phyloP scores from a whole-genome alignment of 257 asterid species.

The Eustoma russellianum region DNA sequence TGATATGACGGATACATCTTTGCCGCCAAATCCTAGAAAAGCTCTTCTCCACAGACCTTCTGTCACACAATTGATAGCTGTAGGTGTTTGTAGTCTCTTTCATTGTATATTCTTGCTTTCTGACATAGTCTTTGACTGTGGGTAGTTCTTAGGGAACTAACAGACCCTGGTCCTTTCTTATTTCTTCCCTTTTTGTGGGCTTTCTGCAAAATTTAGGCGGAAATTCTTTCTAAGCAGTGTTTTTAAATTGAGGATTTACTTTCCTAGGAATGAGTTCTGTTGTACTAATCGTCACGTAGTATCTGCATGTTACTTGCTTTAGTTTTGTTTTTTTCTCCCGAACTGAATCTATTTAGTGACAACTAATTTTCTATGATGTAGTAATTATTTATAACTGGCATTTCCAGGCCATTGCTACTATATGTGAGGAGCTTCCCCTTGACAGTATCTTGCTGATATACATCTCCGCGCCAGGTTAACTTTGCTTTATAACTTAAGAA shows the following conservation, averaged over 20 bases:
- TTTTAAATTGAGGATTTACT: neutral
- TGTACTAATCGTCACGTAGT: too few species aligned
- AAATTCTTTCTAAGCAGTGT: neutral
- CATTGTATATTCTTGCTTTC: too few species aligned
- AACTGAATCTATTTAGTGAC: neutral
- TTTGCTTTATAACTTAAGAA: slow-evolving; percentile 13
- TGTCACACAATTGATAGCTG: slow-evolving; percentile 74
- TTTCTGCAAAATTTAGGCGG: neutral
- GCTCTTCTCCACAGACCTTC: slow-evolving; percentile 81
- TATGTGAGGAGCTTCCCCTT: slow-evolving; percentile 76
- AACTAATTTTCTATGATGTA: too few species aligned
- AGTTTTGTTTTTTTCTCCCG: neutral
- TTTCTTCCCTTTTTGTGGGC: neutral
- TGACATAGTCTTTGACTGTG: too few species aligned
- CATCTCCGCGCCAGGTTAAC: slow-evolving; percentile 70
- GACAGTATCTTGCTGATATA: slow-evolving; percentile 78
- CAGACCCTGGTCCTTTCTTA: neutral
- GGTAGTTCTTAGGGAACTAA: neutral
- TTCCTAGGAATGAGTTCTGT: too few species aligned
- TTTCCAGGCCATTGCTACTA: slow-evolving; percentile 74
- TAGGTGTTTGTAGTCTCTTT: slow-evolving; percentile 34
- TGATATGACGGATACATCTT: slow-evolving; percentile 84
- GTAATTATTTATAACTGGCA: slow-evolving; percentile 3
- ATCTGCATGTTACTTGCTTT: neutral
- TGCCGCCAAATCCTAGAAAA: slow-evolving; percentile 94